Conservation (phyloP, 2,329 filamentous ascomycete species). For the Beauveria rudraprayagi region DNA sequence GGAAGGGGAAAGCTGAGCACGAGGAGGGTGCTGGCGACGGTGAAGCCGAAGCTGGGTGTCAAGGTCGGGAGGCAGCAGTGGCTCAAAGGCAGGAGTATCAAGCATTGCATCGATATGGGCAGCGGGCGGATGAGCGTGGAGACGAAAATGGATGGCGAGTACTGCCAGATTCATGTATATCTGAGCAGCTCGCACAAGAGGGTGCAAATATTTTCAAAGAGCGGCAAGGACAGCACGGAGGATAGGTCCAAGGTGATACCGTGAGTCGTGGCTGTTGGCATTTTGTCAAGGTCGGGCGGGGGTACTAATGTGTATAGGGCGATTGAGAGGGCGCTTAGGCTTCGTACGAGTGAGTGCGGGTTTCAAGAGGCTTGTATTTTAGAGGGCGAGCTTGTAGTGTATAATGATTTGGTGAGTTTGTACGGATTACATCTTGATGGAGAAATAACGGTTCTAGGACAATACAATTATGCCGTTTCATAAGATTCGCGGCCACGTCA, state of each 20-base stretch:
- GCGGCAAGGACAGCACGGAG: conserved; percentile 76
- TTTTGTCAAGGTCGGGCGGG: background rate
- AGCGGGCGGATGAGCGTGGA: conserved; percentile 62
- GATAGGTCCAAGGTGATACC: conserved; percentile 57
- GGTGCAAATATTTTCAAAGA: conserved; percentile 85
- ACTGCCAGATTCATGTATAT: conserved; percentile 81
- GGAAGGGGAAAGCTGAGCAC: conserved; percentile 2
- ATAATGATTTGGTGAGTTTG: conserved; percentile 49
- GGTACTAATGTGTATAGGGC: conserved; percentile 28
- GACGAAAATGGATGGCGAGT: conserved; percentile 81
- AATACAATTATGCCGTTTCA: conserved; percentile 66
- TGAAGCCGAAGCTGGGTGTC: conserved; percentile 49
- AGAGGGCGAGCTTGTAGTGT: conserved; percentile 77
- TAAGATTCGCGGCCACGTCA: conserved; percentile 73
- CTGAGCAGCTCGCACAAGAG: conserved; percentile 43
- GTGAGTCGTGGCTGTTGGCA: conserved; percentile 24
- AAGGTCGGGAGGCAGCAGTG: conserved; percentile 59
- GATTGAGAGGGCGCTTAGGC: conserved; percentile 55
- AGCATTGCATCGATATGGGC: conserved; percentile 62
- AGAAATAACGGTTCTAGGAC: conserved; percentile 30
- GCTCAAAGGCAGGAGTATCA: conserved; percentile 61
- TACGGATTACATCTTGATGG: background rate
- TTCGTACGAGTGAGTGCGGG: conserved; percentile 50
- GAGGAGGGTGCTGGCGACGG: conserved; percentile 18
- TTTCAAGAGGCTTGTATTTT: conserved; percentile 64